Conservation (phyloP, 164 flowering plant genomes). For the Magnolia kwangsiensis region DNA sequence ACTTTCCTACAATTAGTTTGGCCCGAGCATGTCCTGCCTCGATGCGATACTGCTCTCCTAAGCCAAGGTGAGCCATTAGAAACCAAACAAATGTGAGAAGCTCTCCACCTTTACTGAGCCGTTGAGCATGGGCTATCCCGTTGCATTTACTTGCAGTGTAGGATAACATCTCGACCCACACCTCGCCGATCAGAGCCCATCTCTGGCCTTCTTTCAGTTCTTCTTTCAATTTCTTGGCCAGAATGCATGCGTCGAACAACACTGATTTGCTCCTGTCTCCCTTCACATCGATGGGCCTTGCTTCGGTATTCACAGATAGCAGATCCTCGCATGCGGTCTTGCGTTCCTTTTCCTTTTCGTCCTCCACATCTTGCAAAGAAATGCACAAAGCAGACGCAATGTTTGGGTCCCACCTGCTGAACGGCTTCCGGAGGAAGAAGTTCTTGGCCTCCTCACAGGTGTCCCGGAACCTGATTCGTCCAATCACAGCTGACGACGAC, state of each 20-base stretch:
- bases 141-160: constrained; percentile 10
- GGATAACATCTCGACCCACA: constrained; percentile 14
- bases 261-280: constrained; percentile 25
- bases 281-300: constrained; percentile 4
- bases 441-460: constrained; percentile 22
- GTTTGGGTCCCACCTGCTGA: neutral
- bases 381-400: no score
- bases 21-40: constrained; percentile 5
- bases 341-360: neutral
- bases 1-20: constrained; percentile 10
- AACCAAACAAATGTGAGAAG: constrained; percentile 17
- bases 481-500: constrained; percentile 13
- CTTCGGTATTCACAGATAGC: neutral
- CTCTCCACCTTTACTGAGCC: constrained; percentile 14
- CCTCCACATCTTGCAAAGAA: neutral
- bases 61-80: constrained; percentile 13
- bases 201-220: neutral
- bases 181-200: constrained; percentile 14
- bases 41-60: constrained; percentile 9
- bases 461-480: constrained; percentile 13
- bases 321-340: neutral
- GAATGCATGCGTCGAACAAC: constrained; percentile 16
- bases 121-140: constrained; percentile 11
- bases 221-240: constrained; percentile 8
- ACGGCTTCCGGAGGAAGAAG: neutral